Conservation (phyloP, 345 rosid genomes). For the Bretschneidera sinensis region DNA sequence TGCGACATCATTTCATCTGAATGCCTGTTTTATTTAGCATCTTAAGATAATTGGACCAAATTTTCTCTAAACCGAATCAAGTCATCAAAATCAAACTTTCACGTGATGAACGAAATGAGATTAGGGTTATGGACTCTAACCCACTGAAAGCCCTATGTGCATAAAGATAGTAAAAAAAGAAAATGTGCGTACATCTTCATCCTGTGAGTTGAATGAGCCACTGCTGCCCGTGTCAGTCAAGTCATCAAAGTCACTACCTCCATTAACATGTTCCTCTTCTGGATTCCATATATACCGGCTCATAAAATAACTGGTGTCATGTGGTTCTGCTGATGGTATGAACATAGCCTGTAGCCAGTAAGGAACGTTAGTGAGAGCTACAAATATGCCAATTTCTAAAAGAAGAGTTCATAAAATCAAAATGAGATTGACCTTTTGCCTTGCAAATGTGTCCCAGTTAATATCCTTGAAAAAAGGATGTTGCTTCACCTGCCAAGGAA, state of each 20-base stretch:
- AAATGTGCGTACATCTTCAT: conserved; percentile 59
- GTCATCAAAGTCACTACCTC: conserved; percentile 82
- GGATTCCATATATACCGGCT: conserved; percentile 91
- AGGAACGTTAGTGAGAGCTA: conserved; percentile 11
- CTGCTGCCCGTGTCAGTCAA: conserved; percentile 75
- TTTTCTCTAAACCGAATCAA: neutral
- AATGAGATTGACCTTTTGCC: conserved; percentile 68
- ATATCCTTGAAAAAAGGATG: conserved; percentile 83
- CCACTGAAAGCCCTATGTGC: conserved; percentile 3
- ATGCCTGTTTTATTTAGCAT: neutral
- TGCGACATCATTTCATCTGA: neutral
- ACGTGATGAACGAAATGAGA: neutral
- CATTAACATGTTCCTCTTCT: conserved; percentile 72
- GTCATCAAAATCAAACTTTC: neutral
- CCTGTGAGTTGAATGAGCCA: conserved; percentile 59
- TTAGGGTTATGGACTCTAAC: neutral
- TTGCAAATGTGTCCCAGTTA: conserved; percentile 90
- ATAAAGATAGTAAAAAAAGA: neutral
- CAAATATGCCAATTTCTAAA: conserved; percentile 4
- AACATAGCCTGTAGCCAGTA: conserved; percentile 70
- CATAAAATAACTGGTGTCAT: conserved; percentile 90
- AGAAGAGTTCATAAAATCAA: neutral
- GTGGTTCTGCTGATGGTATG: conserved; percentile 82
- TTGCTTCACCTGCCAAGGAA: conserved; percentile 59
- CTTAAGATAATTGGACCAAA: neutral